phyloP scores from a whole-genome alignment of 768 basidiomycete species.

The Rhizopogon vulgaris region DNA sequence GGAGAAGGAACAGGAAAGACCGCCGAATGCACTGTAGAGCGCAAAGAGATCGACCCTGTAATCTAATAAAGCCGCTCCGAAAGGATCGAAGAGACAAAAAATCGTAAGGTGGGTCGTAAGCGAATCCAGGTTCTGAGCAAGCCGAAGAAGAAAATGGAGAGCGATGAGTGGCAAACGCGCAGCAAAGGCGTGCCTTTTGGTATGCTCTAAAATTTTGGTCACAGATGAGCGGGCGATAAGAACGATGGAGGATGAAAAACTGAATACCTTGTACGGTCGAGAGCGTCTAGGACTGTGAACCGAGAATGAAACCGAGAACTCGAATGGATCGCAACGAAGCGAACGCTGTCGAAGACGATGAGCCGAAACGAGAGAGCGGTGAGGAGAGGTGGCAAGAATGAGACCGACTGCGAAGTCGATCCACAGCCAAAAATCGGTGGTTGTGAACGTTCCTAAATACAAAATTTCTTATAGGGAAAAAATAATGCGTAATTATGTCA shows the following conservation, averaged over 20 bases:
- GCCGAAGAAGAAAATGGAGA: conserved; percentile 23
- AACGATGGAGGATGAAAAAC: background rate
- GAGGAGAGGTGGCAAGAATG: conserved; percentile 27
- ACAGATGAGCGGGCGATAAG: conserved; percentile 15
- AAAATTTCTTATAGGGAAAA: conserved; percentile 20
- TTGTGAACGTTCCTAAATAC: conserved; percentile 17
- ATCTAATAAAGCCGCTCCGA: conserved; percentile 38
- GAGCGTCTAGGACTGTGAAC: conserved; percentile 8
- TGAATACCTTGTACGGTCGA: conserved; percentile 13
- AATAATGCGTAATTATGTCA: conserved; percentile 18
- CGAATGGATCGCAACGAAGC: conserved; percentile 34
- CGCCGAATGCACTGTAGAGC: conserved; percentile 37
- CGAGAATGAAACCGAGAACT: conserved; percentile 22
- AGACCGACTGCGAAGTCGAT: conserved; percentile 44
- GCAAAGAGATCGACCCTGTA: conserved; percentile 32
- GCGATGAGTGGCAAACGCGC: conserved; percentile 68
- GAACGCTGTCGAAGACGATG: conserved; percentile 38
- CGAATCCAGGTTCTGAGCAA: conserved; percentile 21
- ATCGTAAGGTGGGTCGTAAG: conserved; percentile 76
- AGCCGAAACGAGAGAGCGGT: conserved; percentile 24
- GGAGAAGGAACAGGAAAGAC: conserved; percentile 33
- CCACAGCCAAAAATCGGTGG: conserved; percentile 33
- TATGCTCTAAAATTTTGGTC: conserved; percentile 25
- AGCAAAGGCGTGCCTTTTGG: conserved; percentile 92
- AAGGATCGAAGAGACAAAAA: conserved; percentile 30